Conservation (phyloP, 148 eudicot genomes). For the Persicaria tinctoria region DNA sequence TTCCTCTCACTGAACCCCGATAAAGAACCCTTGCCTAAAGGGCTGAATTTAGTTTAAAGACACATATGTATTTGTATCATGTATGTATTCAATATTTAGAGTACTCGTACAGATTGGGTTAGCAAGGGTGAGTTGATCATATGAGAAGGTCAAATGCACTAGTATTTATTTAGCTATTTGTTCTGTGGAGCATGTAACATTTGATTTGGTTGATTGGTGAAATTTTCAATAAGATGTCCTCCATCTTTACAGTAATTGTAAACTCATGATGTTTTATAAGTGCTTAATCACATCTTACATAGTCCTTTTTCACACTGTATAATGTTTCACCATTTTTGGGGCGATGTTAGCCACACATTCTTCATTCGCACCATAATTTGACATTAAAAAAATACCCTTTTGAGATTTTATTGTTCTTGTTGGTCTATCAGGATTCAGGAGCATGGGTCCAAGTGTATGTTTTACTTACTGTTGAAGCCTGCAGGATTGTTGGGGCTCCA, state of each 20-base stretch:
- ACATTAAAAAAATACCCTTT: no score
- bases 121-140: neutral
- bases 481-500: neutral
- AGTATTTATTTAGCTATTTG: neutral
- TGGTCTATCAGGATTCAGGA: no score
- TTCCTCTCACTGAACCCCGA: slow-evolving; percentile 48
- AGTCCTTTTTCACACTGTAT: no score
- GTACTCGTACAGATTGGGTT: neutral
- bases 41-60: slow-evolving; percentile 48
- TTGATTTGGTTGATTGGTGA: neutral
- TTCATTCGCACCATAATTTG: no score
- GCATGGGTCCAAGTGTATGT: no score
- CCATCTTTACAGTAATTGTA: no score
- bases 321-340: no score
- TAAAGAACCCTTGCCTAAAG: slow-evolving; percentile 49
- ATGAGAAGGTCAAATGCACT: neutral
- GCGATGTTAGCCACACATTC: no score
- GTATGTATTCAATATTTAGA: neutral
- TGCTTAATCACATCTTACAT: no score
- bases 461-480: no score
- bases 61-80: neutral
- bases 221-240: neutral
- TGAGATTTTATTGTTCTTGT: no score
- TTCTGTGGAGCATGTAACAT: neutral
- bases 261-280: no score